Evolutionary conservation across 1,284 basidiomycete genomes (phyloP), one percentile per base, ranked within the genome.

Genomic region (Coniferiporia sulphurascens): DNA sequence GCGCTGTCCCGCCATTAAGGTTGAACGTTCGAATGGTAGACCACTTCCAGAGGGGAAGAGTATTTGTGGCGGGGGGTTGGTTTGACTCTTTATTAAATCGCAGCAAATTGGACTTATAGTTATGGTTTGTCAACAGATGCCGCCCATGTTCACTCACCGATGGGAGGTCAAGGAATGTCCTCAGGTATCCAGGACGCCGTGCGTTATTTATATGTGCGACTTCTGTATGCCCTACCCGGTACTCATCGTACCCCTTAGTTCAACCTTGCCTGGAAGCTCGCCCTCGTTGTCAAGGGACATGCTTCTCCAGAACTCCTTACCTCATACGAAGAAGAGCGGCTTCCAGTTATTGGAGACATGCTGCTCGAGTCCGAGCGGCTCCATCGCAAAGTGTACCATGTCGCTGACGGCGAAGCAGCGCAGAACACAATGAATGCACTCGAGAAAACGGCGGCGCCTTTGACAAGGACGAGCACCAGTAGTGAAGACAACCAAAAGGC

Each of bases 81-180:
- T 22, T 1, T 13, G 12, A n/a, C 8, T 17, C 3, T 41, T 9
- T 5, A 43, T 27, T 3, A 27, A 27, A 27, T 35, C 15, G n/a
- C 17, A 38, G 36, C 32, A 21, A 21, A 44, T 46, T 12, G 15
- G 54, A 21, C 22, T 9, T 22, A 21, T 8, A 48, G 13, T 12
- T 2, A 10, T 13, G 10, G 27, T 48, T 46, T 55, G 19, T 43
- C 21, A 17, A 41, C 60, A 79, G 78, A 76, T 66, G 68, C 74
- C 19, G 75, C 69, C 3, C 75, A 76, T 61, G 72, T 75, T 15
- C 78, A 79, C 60, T 76, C 73, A 49, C 77, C 76, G 27, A 71
- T 72, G 0, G 78, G 79, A n/a, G 76, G 78, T 10, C 77, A 79
- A 59, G 78, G 76, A 13, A 63, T 77, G 38, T 79, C 78, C 53